Base-by-base conservation (phyloP, 805 yeast species). In the Lipomyces sp. region DNA sequence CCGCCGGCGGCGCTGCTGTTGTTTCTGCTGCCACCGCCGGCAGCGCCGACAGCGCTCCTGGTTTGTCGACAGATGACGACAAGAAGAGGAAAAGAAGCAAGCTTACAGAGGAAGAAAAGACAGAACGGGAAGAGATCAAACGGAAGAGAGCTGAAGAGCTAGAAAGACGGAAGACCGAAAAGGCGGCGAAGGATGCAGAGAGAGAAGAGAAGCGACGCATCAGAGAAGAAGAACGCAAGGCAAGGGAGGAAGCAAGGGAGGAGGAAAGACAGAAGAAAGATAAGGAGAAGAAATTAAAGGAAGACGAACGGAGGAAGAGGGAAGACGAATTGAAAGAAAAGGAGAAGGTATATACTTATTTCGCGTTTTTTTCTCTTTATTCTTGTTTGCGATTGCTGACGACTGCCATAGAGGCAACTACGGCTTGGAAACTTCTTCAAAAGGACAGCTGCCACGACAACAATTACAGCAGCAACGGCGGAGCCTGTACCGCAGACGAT, bases 181-280 rank as follows among this genome's bases (percentile, higher is more conserved):
- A 48, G 33, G 49, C 32, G 5, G 49, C 37, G 34, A 19, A 37
- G 14, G 46, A 57, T 3, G 41, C 38, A 13, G 61, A 64, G 42
- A 48, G 60, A 14, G 61, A 53, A 37, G 64, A 58, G 33, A 59
- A 52, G 49, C 47, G 49, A 35, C 51, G 50, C 24, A 48, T 43
- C 22, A 61, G 58, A 45, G 67, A 65, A 39, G 61, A 43, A 16
- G 64, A 60, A 50, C 45, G 45, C 41, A 43, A 37, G 22, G 57
- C 51, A 24, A 63, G 63, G 39, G 55, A 49, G 39, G 56, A 55
- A 45, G 57, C 54, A 18, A 50, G 59, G 43, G 61, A 60, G 35
- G 60, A 45, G 26, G 54, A 55, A 42, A 35, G 19, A 45, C 31
- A 26, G 51, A 36, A 33, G 45, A 59, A 56, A 32, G 53, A 54